phyloP scores from a whole-genome alignment of 169 alveolate species.

The Plasmodium fragile region DNA sequence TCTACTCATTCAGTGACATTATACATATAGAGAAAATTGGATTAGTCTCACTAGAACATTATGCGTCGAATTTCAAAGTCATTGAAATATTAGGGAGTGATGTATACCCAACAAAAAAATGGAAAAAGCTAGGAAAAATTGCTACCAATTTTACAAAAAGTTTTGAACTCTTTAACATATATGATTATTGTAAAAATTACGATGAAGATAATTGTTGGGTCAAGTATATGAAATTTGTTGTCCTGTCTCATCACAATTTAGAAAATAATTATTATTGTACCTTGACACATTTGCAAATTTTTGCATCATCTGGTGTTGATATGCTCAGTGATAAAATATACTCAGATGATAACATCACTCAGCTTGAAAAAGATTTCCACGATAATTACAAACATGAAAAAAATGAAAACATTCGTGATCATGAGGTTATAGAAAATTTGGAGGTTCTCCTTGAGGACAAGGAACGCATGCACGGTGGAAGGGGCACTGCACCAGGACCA shows the following conservation, averaged over 20 bases:
- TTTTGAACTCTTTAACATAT: slow-evolving; percentile 85
- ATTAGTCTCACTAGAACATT: slow-evolving; percentile 84
- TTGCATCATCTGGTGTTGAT: slow-evolving; percentile 89
- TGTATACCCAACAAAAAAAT: slow-evolving; percentile 86
- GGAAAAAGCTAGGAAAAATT: slow-evolving; percentile 85
- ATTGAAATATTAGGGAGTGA: slow-evolving; percentile 83
- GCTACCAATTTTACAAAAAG: slow-evolving; percentile 83
- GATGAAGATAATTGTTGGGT: slow-evolving; percentile 85
- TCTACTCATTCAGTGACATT: slow-evolving; percentile 87
- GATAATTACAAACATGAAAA: slow-evolving; percentile 34
- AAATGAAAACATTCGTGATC: slow-evolving; percentile 16
- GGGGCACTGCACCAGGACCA: background rate
- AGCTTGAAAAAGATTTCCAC: slow-evolving; percentile 30
- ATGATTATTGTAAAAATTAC: slow-evolving; percentile 80
- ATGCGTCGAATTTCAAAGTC: slow-evolving; percentile 86
- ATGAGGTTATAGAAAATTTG: slow-evolving; percentile 24
- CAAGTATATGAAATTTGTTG: slow-evolving; percentile 82
- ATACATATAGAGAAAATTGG: slow-evolving; percentile 86
- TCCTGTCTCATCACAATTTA: slow-evolving; percentile 84
- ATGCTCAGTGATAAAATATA: slow-evolving; percentile 77
- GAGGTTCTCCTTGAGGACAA: slow-evolving; percentile 32
- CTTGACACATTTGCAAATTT: slow-evolving; percentile 86
- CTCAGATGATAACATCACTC: slow-evolving; percentile 42
- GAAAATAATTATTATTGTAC: slow-evolving; percentile 90
- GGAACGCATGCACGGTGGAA: background rate